Evolutionary conservation across 2,329 filamentous ascomycete genomes (phyloP), one percentile per base, ranked within the genome.

Genomic region (Cytospora piceicola): DNA sequence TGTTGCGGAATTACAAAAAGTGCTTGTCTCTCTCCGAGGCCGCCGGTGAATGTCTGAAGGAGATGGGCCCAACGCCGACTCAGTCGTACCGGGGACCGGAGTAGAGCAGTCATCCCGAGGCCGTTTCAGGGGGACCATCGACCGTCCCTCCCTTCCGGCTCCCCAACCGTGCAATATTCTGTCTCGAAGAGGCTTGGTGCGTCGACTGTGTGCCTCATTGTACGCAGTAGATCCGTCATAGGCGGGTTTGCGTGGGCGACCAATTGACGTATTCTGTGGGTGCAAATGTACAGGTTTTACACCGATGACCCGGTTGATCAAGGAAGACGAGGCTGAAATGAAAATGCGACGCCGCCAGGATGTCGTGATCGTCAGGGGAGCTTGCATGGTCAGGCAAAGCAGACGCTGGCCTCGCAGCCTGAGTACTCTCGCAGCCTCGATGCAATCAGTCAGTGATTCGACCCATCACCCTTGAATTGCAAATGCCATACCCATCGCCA

Each of bases 311-410:
- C 54, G 52, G 52, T 62, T 49, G 53, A 53, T 55, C 59, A 52
- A 62, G 32, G n/a, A 32, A 30, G 22, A 36, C 49, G 53, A 67
- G 61, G 65, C 62, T 65, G 57, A 61, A 66, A 63, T 54, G 59
- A 63, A 55, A 52, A 52, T 42, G 58, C 42, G 24, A 55, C 46
- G 53, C 49, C 57, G 58, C 58, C 49, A 58, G 54, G 53, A 51
- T 51, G 49, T 64, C 20, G 57, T 64, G 65, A 67, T 67, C 57
- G 61, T 67, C 65, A 53, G 65, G 65, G 61, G 61, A 58, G 46
- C 34, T 62, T 39, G 61, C 61, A 24, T 32, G 39, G 24, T 29
- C 14, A 14, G 51, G 39, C 32, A 36, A 51, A 55, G 53, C 54
- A 63, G 57, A 42, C 56, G 36, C 36, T 55, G 61, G 36, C 53